Percentiles rank a stretch among this genome's conserved stretches.
Conservation (phyloP, 306 rosid genomes). For the Cicer pinnatifidum region DNA sequence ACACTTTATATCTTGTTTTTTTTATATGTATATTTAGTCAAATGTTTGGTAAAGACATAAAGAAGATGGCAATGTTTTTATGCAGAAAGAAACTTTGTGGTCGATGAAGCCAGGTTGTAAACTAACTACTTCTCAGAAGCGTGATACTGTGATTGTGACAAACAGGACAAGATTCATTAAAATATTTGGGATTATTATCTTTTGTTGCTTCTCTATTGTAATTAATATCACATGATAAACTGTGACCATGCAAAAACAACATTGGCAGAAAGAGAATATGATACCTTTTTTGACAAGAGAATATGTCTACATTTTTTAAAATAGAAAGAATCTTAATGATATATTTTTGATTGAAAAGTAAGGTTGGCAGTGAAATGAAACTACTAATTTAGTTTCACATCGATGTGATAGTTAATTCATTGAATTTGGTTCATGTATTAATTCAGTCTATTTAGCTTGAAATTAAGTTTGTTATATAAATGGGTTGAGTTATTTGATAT, state of each 20-base stretch:
- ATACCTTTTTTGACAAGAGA: neutral
- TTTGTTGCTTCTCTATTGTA: neutral
- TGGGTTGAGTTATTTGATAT: too few relatives aligned
- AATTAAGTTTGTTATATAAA: too few relatives aligned
- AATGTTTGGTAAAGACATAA: slow-evolving; percentile 38
- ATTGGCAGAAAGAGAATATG: slow-evolving; percentile 7
- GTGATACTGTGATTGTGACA: slow-evolving; percentile 41
- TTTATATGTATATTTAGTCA: slow-evolving; percentile 23
- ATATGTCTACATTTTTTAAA: neutral
- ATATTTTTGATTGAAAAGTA: neutral
- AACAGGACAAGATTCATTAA: slow-evolving; percentile 39
- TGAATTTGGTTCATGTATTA: neutral
- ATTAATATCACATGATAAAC: slow-evolving; percentile 12
- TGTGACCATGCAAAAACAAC: slow-evolving; percentile 27
- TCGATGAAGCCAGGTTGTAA: slow-evolving; percentile 8
- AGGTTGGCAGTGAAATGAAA: neutral
- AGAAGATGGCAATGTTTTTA: slow-evolving; percentile 29
- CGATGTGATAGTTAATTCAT: neutral
- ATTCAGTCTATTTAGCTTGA: neutral
- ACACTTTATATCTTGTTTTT: slow-evolving; percentile 37
- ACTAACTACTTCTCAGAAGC: neutral
- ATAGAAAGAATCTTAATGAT: neutral
- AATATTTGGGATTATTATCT: slow-evolving; percentile 29
- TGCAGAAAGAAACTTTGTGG: slow-evolving; percentile 22
- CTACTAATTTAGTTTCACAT: neutral